Conservation (phyloP, 176 grass and related monocot species). For the Coix lacrymajobi region DNA sequence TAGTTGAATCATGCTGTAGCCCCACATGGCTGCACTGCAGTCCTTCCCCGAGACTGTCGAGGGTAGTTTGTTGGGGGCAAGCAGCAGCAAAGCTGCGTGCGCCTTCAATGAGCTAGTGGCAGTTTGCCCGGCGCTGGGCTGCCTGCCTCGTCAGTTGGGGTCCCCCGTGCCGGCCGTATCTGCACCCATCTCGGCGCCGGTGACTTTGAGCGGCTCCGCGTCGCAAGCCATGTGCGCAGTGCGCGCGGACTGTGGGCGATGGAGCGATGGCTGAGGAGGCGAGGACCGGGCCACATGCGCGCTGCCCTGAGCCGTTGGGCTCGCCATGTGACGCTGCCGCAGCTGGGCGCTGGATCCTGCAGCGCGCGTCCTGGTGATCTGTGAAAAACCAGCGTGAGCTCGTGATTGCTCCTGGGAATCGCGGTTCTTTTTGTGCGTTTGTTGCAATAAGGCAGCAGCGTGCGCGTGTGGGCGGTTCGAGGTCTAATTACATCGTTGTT, state of each 20-base stretch:
- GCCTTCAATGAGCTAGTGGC: neutral
- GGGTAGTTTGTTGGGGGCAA: neutral
- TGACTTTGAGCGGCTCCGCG: neutral
- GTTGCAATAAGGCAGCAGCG: neutral
- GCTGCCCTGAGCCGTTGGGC: neutral
- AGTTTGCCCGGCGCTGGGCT: neutral
- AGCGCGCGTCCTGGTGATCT: neutral
- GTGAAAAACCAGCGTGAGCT: neutral
- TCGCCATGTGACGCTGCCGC: slow-evolving; percentile 15
- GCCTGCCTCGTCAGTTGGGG: neutral
- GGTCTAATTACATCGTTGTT: no score
- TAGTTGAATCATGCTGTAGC: neutral
- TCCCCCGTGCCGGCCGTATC: neutral
- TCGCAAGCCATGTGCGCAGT: neutral
- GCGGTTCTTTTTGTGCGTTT: slow-evolving; percentile 28
- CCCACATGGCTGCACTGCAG: neutral
- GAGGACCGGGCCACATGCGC: slow-evolving; percentile 26
- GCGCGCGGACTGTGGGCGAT: neutral
- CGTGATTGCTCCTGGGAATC: slow-evolving; percentile 5
- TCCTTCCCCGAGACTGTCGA: neutral
- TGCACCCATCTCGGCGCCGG: neutral
- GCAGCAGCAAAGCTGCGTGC: neutral
- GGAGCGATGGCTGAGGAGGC: no score
- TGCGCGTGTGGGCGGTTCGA: neutral
- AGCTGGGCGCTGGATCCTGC: neutral